Conservation (phyloP, 805 yeast species). For the Teunomyces aglyptinius region DNA sequence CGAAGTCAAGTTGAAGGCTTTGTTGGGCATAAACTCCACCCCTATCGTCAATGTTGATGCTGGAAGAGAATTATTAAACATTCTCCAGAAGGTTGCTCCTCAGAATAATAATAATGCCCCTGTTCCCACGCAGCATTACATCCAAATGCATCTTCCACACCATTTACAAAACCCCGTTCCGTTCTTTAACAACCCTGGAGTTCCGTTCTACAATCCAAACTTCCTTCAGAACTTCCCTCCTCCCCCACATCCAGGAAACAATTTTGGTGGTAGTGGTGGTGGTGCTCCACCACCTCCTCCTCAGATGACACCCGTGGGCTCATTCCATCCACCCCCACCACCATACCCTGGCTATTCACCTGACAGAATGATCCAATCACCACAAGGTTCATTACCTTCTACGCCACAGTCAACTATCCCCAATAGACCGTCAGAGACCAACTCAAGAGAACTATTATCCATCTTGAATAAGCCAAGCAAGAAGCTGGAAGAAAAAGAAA, state of each 20-base stretch:
- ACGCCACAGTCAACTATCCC: conserved; percentile 39
- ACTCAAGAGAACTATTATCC: conserved; percentile 44
- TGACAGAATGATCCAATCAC: background rate
- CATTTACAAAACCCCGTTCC: conserved; percentile 29
- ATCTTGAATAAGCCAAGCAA: conserved; percentile 31
- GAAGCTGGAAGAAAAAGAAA: conserved; percentile 9
- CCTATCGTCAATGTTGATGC: conserved; percentile 48
- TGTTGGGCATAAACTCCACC: conserved; percentile 54
- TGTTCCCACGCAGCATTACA: conserved; percentile 9
- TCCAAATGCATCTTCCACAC: conserved; percentile 31
- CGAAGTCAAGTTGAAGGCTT: conserved; percentile 60
- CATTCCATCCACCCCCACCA: conserved; percentile 1
- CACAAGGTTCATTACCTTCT: background rate
- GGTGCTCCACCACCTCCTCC: background rate
- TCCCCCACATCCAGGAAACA: conserved; percentile 8
- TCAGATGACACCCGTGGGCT: conserved; percentile 3
- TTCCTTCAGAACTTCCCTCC: conserved; percentile 5
- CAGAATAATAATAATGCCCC: conserved; percentile 1
- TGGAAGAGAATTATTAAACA: conserved; percentile 71
- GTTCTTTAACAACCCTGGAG: conserved; percentile 12
- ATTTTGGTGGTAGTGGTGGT: background rate
- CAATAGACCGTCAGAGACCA: conserved; percentile 28
- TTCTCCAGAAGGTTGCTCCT: conserved; percentile 43
- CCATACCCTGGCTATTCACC: conserved; percentile 2
- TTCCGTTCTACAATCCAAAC: conserved; percentile 7